Evolutionary conservation across 768 basidiomycete genomes (phyloP), one percentile per base, ranked within the genome.

Genomic region (Agaricus sinodeliciosus): DNA sequence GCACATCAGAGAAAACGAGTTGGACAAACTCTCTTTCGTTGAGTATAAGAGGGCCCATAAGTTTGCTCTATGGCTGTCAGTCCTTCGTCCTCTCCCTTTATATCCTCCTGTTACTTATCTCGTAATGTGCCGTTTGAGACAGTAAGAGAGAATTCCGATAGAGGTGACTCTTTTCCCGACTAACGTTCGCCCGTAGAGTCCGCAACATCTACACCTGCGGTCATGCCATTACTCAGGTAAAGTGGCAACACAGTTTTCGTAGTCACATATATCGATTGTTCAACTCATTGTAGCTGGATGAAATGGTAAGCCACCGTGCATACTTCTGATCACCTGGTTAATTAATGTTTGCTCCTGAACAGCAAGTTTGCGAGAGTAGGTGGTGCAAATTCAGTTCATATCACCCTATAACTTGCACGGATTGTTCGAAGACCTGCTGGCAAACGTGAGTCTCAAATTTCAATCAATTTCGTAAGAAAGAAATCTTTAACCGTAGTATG

Each of bases 381-480:
- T 67, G 66, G 42, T 84, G 83, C 65, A 78, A 68, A 52, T 81
- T 82, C 60, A 82, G 81, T 47, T 72, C 79, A 0, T 68, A 64
- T 49, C 82, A 83, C 56, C 76, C 77, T 0, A 52, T 53, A 1
- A 63, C 60, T 34, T 81, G 80, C 49, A 61, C 76, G 0, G 27
- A 27, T 1, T 84, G 81, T 67, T 72, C 52, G n/a, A 60, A 43
- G 22, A 69, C 63, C 8, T 69, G 68, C 42, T 44, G 51, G 25
- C 62, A 64, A 52, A 57, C 56, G 64, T 65, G 25, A 45, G 60
- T 22, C 22, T 22, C 22, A 28, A n/a, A n/a, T 59, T 51, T 31
- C 18, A 28, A 31, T 31, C 7, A 31, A 31, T 31, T 31, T 19
- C 35, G 18, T 37, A 48, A 19, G 22, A 42, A 46, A 41, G 25